phyloP scores from a whole-genome alignment of 495 filamentous ascomycete species.

The Copromyces sp. region DNA sequence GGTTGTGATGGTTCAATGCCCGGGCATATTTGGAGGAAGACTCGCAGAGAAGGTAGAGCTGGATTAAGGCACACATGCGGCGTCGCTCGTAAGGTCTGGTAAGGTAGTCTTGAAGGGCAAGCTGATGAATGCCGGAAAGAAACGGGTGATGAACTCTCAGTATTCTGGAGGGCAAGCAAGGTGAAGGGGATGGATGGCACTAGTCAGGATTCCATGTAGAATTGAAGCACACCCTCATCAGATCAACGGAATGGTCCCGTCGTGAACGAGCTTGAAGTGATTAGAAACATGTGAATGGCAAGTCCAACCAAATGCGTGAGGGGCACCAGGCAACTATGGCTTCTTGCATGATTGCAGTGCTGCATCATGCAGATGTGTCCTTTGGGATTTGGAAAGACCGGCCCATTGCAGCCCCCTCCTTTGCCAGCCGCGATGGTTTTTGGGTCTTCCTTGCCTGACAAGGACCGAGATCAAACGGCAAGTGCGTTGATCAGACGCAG shows the following conservation, averaged over 20 bases:
- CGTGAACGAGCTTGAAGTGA: not conserved
- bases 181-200: not conserved
- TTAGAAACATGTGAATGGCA: not conserved
- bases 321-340: not conserved
- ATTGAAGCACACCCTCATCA: not conserved
- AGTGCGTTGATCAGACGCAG: not conserved
- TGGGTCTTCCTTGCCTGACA: not conserved
- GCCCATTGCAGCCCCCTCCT: not conserved
- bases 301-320: not conserved
- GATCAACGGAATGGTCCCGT: not conserved
- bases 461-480: not conserved
- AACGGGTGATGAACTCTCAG: no score
- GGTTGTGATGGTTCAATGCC: no score
- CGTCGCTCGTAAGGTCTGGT: not conserved
- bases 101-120: no score
- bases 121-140: no score
- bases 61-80: not conserved
- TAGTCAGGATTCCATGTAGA: not conserved
- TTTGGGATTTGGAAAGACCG: not conserved
- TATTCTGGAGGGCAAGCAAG: not conserved
- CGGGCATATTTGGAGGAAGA: not conserved
- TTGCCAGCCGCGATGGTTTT: not conserved
- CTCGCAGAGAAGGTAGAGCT: not conserved
- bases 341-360: not conserved
- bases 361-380: not conserved